phyloP scores from a whole-genome alignment of 2,329 filamentous ascomycete species.

The Cadophora sp. region DNA sequence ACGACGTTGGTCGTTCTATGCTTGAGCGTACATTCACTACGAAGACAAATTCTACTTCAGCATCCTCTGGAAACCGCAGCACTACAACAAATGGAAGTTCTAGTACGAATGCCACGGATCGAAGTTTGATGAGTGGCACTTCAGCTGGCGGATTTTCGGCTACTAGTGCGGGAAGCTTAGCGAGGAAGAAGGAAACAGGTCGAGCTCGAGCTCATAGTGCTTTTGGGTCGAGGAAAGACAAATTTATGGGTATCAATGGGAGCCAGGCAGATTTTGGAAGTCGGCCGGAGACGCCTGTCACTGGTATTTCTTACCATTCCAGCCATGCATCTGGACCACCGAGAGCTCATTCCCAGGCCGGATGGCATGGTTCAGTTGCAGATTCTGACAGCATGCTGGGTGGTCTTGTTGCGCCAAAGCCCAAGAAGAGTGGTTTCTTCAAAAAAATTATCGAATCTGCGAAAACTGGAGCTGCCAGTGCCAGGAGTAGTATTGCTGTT shows the following conservation, averaged over 20 bases:
- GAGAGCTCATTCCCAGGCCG: conserved; percentile 68
- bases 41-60: conserved; percentile 84
- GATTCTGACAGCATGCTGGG: conserved; percentile 77
- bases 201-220: conserved; percentile 71
- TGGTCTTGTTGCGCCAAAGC: conserved; percentile 77
- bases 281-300: conserved; percentile 69
- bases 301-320: conserved; percentile 87
- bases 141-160: conserved; percentile 92
- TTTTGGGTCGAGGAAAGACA: conserved; percentile 62
- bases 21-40: conserved; percentile 85
- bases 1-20: conserved; percentile 73
- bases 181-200: conserved; percentile 67
- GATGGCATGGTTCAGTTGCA: conserved; percentile 58
- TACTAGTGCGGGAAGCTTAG: conserved; percentile 93
- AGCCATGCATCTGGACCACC: conserved; percentile 69
- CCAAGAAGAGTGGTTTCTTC: conserved; percentile 88
- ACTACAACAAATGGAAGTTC: conserved; percentile 68
- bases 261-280: conserved; percentile 51
- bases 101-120: conserved; percentile 78
- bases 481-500: conserved; percentile 81
- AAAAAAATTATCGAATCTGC: conserved; percentile 94
- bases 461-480: conserved; percentile 91
- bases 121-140: conserved; percentile 90
- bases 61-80: conserved; percentile 75
- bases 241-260: conserved; percentile 37